A percentile compares a stretch with the other conserved stretches of the same genome.
These are phyloP conservation scores for Ogataea saltuana DNA, from an alignment of 805 yeast species.

Conservation along the genomic window DNA sequence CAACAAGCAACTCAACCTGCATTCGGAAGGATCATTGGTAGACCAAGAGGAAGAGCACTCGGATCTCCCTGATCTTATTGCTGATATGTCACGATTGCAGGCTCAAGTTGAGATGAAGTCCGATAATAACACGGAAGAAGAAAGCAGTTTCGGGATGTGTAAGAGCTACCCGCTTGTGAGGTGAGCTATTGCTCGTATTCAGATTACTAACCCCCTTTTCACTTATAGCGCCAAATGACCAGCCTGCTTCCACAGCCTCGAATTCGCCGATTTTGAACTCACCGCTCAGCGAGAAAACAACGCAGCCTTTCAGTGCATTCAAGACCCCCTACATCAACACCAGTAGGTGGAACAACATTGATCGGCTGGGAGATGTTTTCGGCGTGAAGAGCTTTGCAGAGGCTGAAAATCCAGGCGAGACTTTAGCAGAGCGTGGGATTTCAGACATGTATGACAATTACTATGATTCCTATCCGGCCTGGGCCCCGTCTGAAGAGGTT, in stretches of 20 bases:
- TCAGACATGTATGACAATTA: constrained; percentile 44
- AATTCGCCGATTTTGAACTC: constrained; percentile 27
- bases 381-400: constrained; percentile 33
- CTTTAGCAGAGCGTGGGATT: constrained; percentile 34
- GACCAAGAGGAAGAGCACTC: constrained; percentile 18
- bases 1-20: constrained; percentile 23
- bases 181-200: background rate
- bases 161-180: constrained; percentile 11
- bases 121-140: constrained; percentile 12
- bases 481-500: constrained; percentile 42
- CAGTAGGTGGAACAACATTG: constrained; percentile 45
- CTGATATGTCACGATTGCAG: constrained; percentile 8
- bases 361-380: constrained; percentile 34
- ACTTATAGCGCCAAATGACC: constrained; percentile 23
- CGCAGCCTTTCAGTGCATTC: constrained; percentile 43
- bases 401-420: constrained; percentile 37
- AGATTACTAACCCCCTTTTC: constrained; percentile 10
- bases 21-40: constrained; percentile 22
- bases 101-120: constrained; percentile 5
- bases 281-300: constrained; percentile 31
- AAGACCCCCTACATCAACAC: constrained; percentile 46
- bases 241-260: constrained; percentile 13
- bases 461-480: constrained; percentile 56
- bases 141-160: constrained; percentile 18
- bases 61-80: constrained; percentile 7